Conservation (phyloP, 2,329 filamentous ascomycete genomes). For the Cladosporium velox region DNA sequence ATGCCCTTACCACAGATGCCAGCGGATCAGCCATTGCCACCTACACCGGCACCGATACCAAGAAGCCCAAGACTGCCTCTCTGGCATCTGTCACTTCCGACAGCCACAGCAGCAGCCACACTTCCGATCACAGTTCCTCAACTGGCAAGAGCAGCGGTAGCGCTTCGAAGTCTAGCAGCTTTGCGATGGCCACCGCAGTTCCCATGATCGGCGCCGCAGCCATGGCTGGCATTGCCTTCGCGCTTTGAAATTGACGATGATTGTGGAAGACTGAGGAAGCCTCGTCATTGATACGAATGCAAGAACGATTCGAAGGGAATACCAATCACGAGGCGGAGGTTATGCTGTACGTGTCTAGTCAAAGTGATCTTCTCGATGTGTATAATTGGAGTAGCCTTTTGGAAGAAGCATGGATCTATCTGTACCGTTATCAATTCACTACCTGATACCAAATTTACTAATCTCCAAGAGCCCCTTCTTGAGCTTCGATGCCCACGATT, state of each 20-base stretch:
- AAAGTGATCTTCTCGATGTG: neutral
- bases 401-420: neutral
- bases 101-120: neutral
- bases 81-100: neutral
- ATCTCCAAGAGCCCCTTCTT: neutral
- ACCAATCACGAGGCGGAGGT: too few relatives aligned
- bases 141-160: neutral
- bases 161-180: neutral
- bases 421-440: neutral
- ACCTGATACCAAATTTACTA: neutral
- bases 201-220: neutral
- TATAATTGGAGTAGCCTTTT: neutral
- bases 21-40: neutral
- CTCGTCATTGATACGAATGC: too few relatives aligned
- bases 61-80: constrained; percentile 1
- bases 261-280: neutral
- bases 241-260: neutral
- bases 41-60: neutral
- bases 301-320: too few relatives aligned
- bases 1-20: neutral
- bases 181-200: neutral
- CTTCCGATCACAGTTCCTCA: neutral
- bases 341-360: neutral
- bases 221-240: neutral
- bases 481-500: neutral